phyloP scores from a whole-genome alignment of 495 filamentous ascomycete species.

The Xylaria longipes region DNA sequence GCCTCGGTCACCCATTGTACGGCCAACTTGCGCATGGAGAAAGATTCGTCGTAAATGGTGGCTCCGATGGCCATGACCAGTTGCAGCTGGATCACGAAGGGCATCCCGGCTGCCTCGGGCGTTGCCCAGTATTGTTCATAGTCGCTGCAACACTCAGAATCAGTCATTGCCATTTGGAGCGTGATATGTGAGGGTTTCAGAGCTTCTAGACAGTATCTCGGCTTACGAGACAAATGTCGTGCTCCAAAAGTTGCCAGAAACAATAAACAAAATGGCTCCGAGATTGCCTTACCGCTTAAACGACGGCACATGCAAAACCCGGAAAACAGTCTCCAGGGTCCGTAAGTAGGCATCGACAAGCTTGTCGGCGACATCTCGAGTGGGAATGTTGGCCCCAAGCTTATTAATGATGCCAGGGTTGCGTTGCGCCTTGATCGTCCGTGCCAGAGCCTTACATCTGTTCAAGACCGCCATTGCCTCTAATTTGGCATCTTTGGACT shows the following conservation, averaged over 20 bases:
- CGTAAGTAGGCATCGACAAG: slow-evolving; percentile 59
- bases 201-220: too few relatives aligned
- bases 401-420: slow-evolving; percentile 50
- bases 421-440: slow-evolving; percentile 51
- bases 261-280: too few relatives aligned
- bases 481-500: slow-evolving; percentile 42
- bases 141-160: too few relatives aligned
- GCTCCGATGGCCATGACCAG: slow-evolving; percentile 69
- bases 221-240: too few relatives aligned
- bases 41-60: slow-evolving; percentile 59
- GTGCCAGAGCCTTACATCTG: slow-evolving; percentile 54
- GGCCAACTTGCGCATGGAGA: slow-evolving; percentile 56
- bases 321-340: slow-evolving; percentile 58
- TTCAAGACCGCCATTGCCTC: slow-evolving; percentile 41
- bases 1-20: slow-evolving; percentile 69
- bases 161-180: too few relatives aligned
- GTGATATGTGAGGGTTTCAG: too few relatives aligned
- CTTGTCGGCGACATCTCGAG: slow-evolving; percentile 53
- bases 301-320: slow-evolving; percentile 57
- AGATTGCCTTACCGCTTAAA: too few relatives aligned
- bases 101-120: slow-evolving; percentile 18
- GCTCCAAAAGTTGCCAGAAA: too few relatives aligned
- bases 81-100: slow-evolving; percentile 66
- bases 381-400: slow-evolving; percentile 46
- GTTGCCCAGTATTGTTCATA: slow-evolving; percentile 53